Percentiles rank a stretch among this genome's conserved stretches.
Evolutionary conservation across 306 rosid species (phyloP).

Genomic region (Casuarina glauca): DNA sequence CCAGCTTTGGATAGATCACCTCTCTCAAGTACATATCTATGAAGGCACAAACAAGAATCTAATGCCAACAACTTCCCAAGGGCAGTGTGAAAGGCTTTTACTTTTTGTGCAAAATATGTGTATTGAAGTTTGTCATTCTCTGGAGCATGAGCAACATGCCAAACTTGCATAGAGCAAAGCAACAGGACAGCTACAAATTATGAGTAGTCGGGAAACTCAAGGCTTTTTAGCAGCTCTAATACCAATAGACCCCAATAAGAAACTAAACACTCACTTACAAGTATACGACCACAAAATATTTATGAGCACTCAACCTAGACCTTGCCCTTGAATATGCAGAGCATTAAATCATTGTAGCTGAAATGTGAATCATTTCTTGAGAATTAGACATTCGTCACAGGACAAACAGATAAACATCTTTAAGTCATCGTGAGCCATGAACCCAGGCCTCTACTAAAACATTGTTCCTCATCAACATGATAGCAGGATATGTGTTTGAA

Average conservation of each 20-base stretch:
- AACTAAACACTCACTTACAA: background rate
- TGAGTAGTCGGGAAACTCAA: background rate
- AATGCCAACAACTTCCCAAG: constrained; percentile 76
- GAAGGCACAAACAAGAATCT: constrained; percentile 90
- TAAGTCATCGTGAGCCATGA: background rate
- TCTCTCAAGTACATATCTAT: constrained; percentile 83
- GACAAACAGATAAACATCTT: background rate
- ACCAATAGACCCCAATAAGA: background rate
- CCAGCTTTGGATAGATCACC: constrained; percentile 88
- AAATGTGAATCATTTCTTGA: background rate
- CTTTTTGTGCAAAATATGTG: constrained; percentile 83
- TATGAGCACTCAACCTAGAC: background rate
- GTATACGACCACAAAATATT: background rate
- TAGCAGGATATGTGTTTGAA: background rate
- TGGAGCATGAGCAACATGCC: constrained; percentile 83
- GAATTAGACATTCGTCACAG: background rate
- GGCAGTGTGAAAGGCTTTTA: constrained; percentile 83
- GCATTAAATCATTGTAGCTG: background rate
- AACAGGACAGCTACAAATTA: background rate
- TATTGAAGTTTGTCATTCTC: constrained; percentile 72
- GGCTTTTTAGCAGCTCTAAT: background rate
- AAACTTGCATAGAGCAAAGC: constrained; percentile 54
- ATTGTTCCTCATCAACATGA: background rate
- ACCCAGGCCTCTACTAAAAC: background rate
- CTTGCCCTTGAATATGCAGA: background rate